Evolutionary conservation across 768 basidiomycete species (phyloP), one percentile per base, ranked within the genome.

Genomic region (Boletus sensibilis): DNA sequence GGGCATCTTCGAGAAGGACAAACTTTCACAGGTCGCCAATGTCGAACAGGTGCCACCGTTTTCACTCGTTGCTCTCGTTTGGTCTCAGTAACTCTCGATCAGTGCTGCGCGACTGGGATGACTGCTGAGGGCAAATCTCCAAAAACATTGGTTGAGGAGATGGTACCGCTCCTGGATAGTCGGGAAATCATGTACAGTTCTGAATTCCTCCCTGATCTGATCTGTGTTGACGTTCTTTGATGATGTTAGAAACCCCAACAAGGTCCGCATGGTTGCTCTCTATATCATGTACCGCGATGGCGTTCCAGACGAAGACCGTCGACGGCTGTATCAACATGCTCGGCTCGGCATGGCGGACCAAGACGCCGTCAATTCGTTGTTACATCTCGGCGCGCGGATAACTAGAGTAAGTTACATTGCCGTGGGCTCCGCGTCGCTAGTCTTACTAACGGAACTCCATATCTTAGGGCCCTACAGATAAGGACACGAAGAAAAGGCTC

Each of bases 281-380:
- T 99, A 98, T 69, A 92, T 98, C 63, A 87, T 96, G 70, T 82
- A 87, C 71, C 87, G 95, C 29, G 97, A 98, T 64, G 97, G 97
- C 38, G 96, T 98, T 20, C 94, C 97, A n/a, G 95, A 98, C 50
- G 97, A 98, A 68, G 97, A 99, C 73, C 86, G 92, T 53, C 84
- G 95, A 57, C 80, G 97, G 55, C 72, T 99, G 55, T 98, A 94
- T 71, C 94, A 98, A 68, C 97, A 99, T 69, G 97, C 96, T 20
- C 81, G 92, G 42, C 75, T 99, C 40, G 83, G 85, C 5, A 72
- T 95, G 53, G 79, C 91, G 5, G 96, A 99, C 64, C 93, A 96
- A 73, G 97, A 98, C 66, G 92, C 93, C 27, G 80, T 98, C 41
- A 96, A 97, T 69, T 88, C 93, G 9, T 78, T 99, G 53, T 77